Percentiles rank a stretch among this genome's conserved stretches.
Evolutionary conservation across 257 asterid species (phyloP).

Genomic region (Nicotiana otophora): DNA sequence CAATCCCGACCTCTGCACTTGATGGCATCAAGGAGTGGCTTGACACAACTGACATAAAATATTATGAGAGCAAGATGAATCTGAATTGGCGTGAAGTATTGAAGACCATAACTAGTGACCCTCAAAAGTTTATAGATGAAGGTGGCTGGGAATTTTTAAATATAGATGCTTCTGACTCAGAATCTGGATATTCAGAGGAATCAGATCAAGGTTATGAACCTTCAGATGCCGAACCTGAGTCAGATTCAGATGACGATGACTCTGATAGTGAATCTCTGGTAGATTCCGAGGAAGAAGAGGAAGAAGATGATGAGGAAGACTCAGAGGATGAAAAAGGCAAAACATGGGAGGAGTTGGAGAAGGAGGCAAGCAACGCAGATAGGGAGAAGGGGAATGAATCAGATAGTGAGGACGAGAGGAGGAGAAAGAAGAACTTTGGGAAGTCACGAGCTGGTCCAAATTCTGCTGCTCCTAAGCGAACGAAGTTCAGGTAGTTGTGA

Average conservation of each 20-base stretch:
- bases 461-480: not conserved
- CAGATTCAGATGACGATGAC: constrained; percentile 20
- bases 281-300: constrained; percentile 18
- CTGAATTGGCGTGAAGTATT: constrained; percentile 25
- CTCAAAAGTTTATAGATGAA: constrained; percentile 21
- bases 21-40: constrained; percentile 33
- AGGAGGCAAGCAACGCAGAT: constrained; percentile 25
- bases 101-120: constrained; percentile 24
- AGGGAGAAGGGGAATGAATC: constrained; percentile 23
- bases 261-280: constrained; percentile 26
- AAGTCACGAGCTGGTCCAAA: constrained; percentile 6
- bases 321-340: constrained; percentile 22
- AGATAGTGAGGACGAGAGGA: constrained; percentile 28
- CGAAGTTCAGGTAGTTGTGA: constrained; percentile 6
- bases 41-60: constrained; percentile 25
- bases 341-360: constrained; percentile 28
- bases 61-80: constrained; percentile 27
- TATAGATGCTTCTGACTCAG: constrained; percentile 25
- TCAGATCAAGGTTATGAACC: constrained; percentile 26
- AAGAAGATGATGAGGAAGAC: constrained; percentile 13
- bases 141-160: constrained; percentile 32
- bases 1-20: constrained; percentile 18
- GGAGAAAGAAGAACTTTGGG: constrained; percentile 23
- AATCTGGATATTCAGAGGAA: constrained; percentile 20
- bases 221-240: constrained; percentile 23